These are phyloP conservation scores for Mycena kentingensis DNA, from an alignment of 768 basidiomycete species.

Conservation along the genomic window DNA sequence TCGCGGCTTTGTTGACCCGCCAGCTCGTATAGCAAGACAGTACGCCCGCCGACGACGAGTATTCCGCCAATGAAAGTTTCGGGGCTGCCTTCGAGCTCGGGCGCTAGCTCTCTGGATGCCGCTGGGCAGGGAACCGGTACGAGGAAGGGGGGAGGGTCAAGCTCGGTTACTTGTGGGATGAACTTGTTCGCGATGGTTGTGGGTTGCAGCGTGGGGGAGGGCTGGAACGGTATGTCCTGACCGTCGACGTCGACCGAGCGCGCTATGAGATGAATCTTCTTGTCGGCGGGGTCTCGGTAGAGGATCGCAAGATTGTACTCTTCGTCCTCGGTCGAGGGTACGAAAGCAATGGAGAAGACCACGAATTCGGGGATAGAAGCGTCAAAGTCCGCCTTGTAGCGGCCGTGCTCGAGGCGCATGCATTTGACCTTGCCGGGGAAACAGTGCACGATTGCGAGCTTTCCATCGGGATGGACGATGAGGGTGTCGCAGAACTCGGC, in stretches of 20 bases:
- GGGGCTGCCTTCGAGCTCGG: conserved; percentile 31
- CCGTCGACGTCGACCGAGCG: conserved; percentile 41
- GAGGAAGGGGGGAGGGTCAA: no score
- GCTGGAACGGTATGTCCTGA: conserved; percentile 50
- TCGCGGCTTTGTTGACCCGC: conserved; percentile 48
- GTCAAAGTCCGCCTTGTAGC: conserved; percentile 59
- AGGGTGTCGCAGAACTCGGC: conserved; percentile 76
- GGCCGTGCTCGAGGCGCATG: conserved; percentile 56
- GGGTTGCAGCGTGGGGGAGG: conserved; percentile 51
- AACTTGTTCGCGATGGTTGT: conserved; percentile 53
- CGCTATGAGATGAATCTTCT: no score
- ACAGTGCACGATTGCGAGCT: conserved; percentile 61
- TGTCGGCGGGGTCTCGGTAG: no score
- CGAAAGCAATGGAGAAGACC: not conserved
- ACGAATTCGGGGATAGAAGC: conserved; percentile 68
- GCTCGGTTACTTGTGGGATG: conserved; percentile 47
- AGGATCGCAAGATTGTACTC: conserved; percentile 45
- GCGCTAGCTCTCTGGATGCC: conserved; percentile 24
- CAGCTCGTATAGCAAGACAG: conserved; percentile 63
- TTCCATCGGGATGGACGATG: conserved; percentile 64
- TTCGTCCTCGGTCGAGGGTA: conserved; percentile 2
- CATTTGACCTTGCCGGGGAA: conserved; percentile 74
- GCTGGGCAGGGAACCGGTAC: conserved; percentile 41
- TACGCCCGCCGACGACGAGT: conserved; percentile 67
- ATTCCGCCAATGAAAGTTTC: conserved; percentile 60